Evolutionary conservation across 2,329 filamentous ascomycete genomes (phyloP).

Genomic region (Fusarium chaquense): DNA sequence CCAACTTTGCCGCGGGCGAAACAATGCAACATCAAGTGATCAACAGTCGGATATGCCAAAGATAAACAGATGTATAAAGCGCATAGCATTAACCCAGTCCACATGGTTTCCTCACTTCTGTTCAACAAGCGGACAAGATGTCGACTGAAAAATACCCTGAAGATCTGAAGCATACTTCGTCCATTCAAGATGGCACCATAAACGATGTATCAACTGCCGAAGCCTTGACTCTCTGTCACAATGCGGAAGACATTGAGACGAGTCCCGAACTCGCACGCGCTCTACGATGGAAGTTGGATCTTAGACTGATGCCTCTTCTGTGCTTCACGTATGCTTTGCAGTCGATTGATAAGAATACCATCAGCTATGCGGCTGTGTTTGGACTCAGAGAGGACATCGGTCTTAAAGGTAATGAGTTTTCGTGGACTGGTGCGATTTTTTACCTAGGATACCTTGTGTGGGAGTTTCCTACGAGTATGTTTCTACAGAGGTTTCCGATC

Average conservation of each 20-base stretch:
- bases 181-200: not conserved
- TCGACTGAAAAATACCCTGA: not conserved
- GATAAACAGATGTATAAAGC: constrained; percentile 1
- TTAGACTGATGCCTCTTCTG: not conserved
- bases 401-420: not conserved
- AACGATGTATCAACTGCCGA: constrained; percentile 9
- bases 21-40: not conserved
- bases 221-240: not conserved
- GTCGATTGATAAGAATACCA: constrained; percentile 15
- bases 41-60: not conserved
- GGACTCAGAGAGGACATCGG: not conserved
- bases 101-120: not conserved
- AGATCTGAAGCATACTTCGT: constrained; percentile 3
- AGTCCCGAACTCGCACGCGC: not conserved
- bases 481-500: not conserved
- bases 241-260: not conserved
- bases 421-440: constrained; percentile 8
- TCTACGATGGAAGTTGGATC: constrained; percentile 5
- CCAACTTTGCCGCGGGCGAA: not conserved
- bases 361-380: constrained; percentile 18
- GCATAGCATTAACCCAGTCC: not conserved
- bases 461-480: constrained; percentile 17
- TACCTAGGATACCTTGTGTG: constrained; percentile 5
- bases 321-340: constrained; percentile 3
- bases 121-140: constrained; percentile 1